Conservation (phyloP, 805 yeast species). For the Torulaspora indica region DNA sequence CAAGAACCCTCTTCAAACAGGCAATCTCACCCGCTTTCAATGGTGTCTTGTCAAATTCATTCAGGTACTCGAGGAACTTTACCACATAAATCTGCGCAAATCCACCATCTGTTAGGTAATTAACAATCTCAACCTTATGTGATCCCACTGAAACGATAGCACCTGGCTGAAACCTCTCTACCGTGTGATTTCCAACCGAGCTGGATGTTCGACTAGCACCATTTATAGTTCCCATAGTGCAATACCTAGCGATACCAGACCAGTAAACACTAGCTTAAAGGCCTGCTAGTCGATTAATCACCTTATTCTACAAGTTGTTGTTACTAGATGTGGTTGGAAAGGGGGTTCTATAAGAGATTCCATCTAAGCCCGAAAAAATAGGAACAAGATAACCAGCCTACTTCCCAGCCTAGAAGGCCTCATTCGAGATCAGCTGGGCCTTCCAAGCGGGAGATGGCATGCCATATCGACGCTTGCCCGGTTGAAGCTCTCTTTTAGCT, state of each 20-base stretch:
- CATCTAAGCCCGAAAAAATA: constrained; percentile 2
- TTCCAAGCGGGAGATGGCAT: too few relatives aligned
- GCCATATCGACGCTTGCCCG: neutral
- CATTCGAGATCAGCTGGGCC: too few relatives aligned
- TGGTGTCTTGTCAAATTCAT: constrained; percentile 38
- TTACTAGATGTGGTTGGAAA: constrained; percentile 4
- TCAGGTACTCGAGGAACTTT: constrained; percentile 37
- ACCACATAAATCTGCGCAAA: constrained; percentile 77
- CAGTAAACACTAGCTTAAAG: neutral
- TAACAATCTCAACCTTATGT: constrained; percentile 49
- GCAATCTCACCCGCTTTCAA: constrained; percentile 46
- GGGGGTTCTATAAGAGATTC: constrained; percentile 4
- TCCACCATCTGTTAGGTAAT: constrained; percentile 68
- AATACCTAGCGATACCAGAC: constrained; percentile 1
- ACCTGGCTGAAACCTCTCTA: constrained; percentile 38
- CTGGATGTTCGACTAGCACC: constrained; percentile 17
- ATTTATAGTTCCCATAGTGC: constrained; percentile 18
- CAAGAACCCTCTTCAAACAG: constrained; percentile 70
- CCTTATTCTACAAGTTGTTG: neutral
- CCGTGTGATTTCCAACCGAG: constrained; percentile 10
- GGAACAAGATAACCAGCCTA: neutral
- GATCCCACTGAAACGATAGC: constrained; percentile 57
- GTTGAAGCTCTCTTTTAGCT: neutral
- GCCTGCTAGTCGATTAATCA: neutral
- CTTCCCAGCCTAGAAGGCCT: too few relatives aligned